Evolutionary conservation across 495 filamentous ascomycete genomes (phyloP).

Genomic region (Trichoderma gamsii): DNA sequence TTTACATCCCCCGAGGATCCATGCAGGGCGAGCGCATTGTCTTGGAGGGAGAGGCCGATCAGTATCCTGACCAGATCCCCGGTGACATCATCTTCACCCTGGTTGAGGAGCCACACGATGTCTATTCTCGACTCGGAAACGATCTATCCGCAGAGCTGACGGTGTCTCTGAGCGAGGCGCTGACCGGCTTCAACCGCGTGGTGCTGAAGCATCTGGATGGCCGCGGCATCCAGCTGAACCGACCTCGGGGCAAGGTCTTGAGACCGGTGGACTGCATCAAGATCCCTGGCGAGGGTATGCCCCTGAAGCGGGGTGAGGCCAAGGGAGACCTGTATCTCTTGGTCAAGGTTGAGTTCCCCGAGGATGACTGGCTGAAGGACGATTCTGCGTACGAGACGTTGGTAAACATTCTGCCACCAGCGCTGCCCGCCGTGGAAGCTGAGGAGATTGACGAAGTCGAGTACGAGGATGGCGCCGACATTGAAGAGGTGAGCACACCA

Average conservation of each 20-base stretch:
- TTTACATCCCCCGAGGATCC: constrained; percentile 90
- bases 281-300: constrained; percentile 88
- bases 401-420: constrained; percentile 63
- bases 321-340: constrained; percentile 84
- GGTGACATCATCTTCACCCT: constrained; percentile 89
- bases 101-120: constrained; percentile 70
- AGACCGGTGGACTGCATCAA: constrained; percentile 78
- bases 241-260: constrained; percentile 68
- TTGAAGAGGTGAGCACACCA: constrained; percentile 61
- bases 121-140: constrained; percentile 73
- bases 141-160: constrained; percentile 76
- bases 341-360: constrained; percentile 84
- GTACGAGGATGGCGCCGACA: constrained; percentile 69
- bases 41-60: constrained; percentile 90
- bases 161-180: constrained; percentile 74
- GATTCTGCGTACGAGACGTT: constrained; percentile 60
- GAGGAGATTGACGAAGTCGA: constrained; percentile 81
- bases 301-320: constrained; percentile 71
- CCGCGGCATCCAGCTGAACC: constrained; percentile 74
- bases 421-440: constrained; percentile 51
- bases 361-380: constrained; percentile 72
- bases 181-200: constrained; percentile 84
- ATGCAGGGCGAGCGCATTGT: constrained; percentile 85
- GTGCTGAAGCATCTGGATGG: constrained; percentile 92
- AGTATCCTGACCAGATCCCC: constrained; percentile 82